Evolutionary conservation across 2,329 filamentous ascomycete genomes (phyloP).

Genomic region (Scedosporium boydii): DNA sequence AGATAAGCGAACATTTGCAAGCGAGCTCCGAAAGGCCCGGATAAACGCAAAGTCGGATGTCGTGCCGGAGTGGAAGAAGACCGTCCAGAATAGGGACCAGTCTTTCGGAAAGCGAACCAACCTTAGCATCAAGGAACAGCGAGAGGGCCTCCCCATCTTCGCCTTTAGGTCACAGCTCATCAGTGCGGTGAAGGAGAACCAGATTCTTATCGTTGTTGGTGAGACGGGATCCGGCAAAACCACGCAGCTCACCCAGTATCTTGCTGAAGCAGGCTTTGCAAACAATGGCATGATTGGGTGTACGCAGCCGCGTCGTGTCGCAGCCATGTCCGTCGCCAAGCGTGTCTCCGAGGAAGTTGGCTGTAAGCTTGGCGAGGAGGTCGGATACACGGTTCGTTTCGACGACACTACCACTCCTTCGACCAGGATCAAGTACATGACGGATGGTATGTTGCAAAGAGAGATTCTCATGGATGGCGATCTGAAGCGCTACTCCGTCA

Average conservation of each 20-base stretch:
- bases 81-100: constrained; percentile 68
- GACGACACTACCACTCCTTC: constrained; percentile 83
- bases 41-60: constrained; percentile 52
- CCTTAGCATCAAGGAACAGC: constrained; percentile 90
- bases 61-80: constrained; percentile 88
- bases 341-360: constrained; percentile 95
- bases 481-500: constrained; percentile 81
- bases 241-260: constrained; percentile 89
- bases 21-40: constrained; percentile 66
- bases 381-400: constrained; percentile 96
- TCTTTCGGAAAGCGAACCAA: constrained; percentile 78
- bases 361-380: constrained; percentile 80
- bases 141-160: constrained; percentile 81
- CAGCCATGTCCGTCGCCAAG: constrained; percentile 94
- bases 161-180: constrained; percentile 82
- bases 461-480: constrained; percentile 91
- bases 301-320: constrained; percentile 92
- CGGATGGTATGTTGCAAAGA: constrained; percentile 93
- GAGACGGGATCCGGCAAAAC: constrained; percentile 98
- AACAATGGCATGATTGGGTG: constrained; percentile 87
- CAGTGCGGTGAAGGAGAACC: constrained; percentile 77
- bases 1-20: constrained; percentile 79
- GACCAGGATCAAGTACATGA: constrained; percentile 99
- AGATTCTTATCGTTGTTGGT: constrained; percentile 90
- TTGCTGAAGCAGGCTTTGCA: constrained; percentile 85